Base-by-base conservation (phyloP, 2,329 filamentous ascomycete genomes). In the Myriosclerotinia scirpicola region DNA sequence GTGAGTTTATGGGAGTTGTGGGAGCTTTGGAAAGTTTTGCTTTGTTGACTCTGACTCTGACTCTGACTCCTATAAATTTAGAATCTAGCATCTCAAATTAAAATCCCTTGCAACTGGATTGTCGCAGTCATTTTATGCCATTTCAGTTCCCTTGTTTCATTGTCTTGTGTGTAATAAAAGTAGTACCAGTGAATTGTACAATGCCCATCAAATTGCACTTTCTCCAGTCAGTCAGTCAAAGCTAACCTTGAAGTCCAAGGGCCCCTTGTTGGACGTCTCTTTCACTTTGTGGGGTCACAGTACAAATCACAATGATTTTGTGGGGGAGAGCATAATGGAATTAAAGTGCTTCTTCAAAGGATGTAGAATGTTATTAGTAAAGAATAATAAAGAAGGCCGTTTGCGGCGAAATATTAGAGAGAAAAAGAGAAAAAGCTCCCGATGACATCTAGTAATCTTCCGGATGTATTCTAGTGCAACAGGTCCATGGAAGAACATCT, bases 61-160 rank as follows among this genome's bases (percentile, higher is more conserved):
- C n/a, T n/a, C n/a, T 46, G 46, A 40, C 38, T 40, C 9, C 38
- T 56, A 4, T 20, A 42, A 40, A 42, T 22, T 40, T 20, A 12
- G 26, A 9, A 8, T 30, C 26, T 8, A 36, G n/a, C 46, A 63
- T 54, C 17, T 63, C 26, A 42, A 53, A 54, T 34, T 34, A 34
- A 34, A 34, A 44, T 26, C 7, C 26, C 20, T 40, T 17, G n/a
- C 36, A 20, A 52, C 8, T 54, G 26, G 38, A 40, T 44, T n/a
- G 14, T 64, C n/a, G 8, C 26, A 42, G 17, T 46, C 14, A 50
- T 30, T 46, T 64, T 65, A 65, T 65, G 40, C 42, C 22, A 42
- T 52, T 40, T 50, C 58, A 61, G 9, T 34, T 61, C 34, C 12
- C 14, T n/a, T 56, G 52, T 64, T 64, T 65, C 53, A 59, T 65